Base-by-base conservation (phyloP, 2,329 filamentous ascomycete genomes). In the Chrysoporthe cubensis region DNA sequence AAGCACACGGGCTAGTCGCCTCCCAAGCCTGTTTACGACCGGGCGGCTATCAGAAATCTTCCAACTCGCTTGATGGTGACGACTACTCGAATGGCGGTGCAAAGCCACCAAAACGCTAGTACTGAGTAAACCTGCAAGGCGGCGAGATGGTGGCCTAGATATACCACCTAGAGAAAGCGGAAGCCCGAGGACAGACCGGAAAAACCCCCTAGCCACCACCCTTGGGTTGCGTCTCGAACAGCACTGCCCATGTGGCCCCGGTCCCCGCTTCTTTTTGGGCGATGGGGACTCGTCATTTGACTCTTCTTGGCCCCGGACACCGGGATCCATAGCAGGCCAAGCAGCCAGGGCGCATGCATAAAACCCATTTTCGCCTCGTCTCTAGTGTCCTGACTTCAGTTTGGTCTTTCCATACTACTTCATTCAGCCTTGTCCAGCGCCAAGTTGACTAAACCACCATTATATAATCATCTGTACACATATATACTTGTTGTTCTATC, bases 401-500 rank as follows among this genome's bases (percentile, higher is more conserved):
- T 18, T 21, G 26, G 7, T 60, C 26, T 63, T 62, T 58, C 57
- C 68, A 50, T 16, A 62, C 65, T 26, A 58, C 58, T 21, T 52
- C 48, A 37, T 50, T 60, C 68, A 60, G 56, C 60, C 64, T 46
- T 56, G 56, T n/a, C 37, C 42, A 48, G 64, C 61, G 60, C 62
- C 65, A 69, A 67, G 57, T 69, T 57, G 43, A 61, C 26, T 42
- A 52, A n/a, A 37, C 21, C 63, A 54, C 34, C 13, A 9, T 54
- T 54, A 54, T 54, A 54, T 54, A 52, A 52, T 32, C 26, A 52
- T 52, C 48, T 52, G 26, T 32, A 52, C 26, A 54, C 50, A 21
- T 40, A 44, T 11, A 44, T 5, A 32, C 16, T 48, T 21, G 13
- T 61, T 34, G 14, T 13, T 13, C 14, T 14, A 43, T 26, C 61